Conservation (phyloP, 306 rosid genomes). For the Lotus japonicus region DNA sequence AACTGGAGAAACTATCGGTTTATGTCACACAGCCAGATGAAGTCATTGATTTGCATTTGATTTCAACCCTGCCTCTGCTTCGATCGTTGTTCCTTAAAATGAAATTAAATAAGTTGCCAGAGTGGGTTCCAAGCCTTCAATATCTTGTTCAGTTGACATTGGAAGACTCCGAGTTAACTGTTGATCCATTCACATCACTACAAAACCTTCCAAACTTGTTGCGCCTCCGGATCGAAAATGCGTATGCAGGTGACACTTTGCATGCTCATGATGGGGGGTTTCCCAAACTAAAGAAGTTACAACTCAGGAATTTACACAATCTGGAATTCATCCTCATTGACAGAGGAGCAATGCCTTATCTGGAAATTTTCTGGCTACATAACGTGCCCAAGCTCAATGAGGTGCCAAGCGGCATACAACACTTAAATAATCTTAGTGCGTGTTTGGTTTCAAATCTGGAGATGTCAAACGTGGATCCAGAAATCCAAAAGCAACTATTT, state of each 20-base stretch:
- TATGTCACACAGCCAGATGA: rapidly evolving
- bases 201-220: not conserved
- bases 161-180: rapidly evolving
- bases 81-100: rapidly evolving
- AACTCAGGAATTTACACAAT: rapidly evolving
- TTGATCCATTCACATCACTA: not conserved
- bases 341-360: not conserved
- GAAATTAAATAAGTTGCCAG: not conserved
- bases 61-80: not conserved
- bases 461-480: no score
- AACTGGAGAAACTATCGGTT: not conserved
- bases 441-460: no score
- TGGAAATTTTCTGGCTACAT: not conserved
- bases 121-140: not conserved
- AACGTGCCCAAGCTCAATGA: no score
- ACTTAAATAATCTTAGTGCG: no score
- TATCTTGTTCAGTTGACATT: not conserved
- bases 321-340: not conserved
- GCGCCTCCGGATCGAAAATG: rapidly evolving
- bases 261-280: constrained; percentile 4
- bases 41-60: not conserved
- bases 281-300: not conserved
- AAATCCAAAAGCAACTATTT: no score
- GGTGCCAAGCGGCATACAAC: no score
- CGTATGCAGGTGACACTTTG: not conserved